Evolutionary conservation across 768 basidiomycete genomes (phyloP).

Genomic region (Tylopilus intermedius): DNA sequence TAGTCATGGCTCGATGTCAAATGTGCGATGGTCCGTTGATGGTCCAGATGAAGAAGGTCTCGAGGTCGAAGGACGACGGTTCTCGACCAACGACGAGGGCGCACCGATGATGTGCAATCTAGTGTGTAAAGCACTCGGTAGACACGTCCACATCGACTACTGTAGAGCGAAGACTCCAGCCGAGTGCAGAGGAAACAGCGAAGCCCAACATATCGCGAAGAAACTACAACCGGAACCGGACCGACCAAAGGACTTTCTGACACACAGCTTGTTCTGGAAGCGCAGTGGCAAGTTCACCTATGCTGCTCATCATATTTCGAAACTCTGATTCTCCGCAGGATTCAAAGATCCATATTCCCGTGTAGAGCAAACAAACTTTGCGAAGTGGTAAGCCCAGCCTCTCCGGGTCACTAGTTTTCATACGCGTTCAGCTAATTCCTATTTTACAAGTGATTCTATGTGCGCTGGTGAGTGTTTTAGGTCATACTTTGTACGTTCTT

Average conservation of each 20-base stretch:
- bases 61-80: conserved; percentile 50
- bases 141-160: conserved; percentile 53
- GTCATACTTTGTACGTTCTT: neutral
- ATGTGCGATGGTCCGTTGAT: conserved; percentile 51
- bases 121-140: conserved; percentile 45
- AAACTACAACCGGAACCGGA: conserved; percentile 42
- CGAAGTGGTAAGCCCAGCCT: conserved; percentile 41
- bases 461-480: conserved; percentile 37
- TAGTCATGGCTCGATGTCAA: conserved; percentile 57
- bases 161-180: conserved; percentile 38
- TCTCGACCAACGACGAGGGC: conserved; percentile 48
- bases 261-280: conserved; percentile 53
- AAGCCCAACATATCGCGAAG: conserved; percentile 41
- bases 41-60: conserved; percentile 42
- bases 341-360: conserved; percentile 62
- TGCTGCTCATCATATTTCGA: neutral
- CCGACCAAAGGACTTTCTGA: conserved; percentile 49
- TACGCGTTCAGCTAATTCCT: neutral
- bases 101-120: conserved; percentile 61
- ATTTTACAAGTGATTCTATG: conserved; percentile 43
- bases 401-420: too few species aligned
- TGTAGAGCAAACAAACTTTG: conserved; percentile 49
- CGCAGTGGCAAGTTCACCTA: conserved; percentile 40
- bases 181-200: conserved; percentile 36
- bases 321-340: conserved; percentile 30